A percentile compares a stretch with the other conserved stretches of the same genome.
These are phyloP conservation scores for Testicularia cyperi DNA, from an alignment of 1,284 basidiomycete species.

Conservation along the genomic window DNA sequence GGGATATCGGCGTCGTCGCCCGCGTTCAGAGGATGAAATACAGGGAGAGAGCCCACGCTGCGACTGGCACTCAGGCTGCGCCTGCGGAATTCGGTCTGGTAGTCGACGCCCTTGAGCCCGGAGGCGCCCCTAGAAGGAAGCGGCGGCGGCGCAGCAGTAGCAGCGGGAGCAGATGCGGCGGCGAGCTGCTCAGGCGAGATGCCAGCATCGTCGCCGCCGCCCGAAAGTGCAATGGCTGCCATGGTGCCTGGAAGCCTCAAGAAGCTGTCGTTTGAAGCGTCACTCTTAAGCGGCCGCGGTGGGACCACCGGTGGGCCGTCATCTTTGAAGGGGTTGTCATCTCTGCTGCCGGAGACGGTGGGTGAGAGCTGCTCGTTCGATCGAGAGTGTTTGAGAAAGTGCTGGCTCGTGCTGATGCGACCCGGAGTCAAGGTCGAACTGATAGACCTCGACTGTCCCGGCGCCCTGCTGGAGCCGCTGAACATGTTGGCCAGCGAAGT, in stretches of 20 bases:
- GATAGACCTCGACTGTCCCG: conserved; percentile 1
- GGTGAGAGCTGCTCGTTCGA: conserved; percentile 36
- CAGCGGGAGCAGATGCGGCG: too few relatives aligned
- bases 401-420: conserved; percentile 13
- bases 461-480: conserved; percentile 4
- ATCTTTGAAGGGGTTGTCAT: conserved; percentile 15
- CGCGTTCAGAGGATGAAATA: conserved; percentile 2
- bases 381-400: conserved; percentile 34
- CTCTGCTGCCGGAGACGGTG: neutral
- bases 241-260: conserved; percentile 8
- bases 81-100: neutral
- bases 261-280: conserved; percentile 19
- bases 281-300: conserved; percentile 23
- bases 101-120: too few relatives aligned
- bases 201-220: too few relatives aligned
- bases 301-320: conserved; percentile 12
- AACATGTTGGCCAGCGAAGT: conserved; percentile 25
- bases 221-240: conserved; percentile 12
- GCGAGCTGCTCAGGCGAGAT: too few relatives aligned
- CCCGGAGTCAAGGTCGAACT: conserved; percentile 2
- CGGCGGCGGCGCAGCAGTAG: too few relatives aligned
- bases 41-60: conserved; percentile 19
- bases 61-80: conserved; percentile 21
- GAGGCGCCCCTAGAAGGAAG: too few relatives aligned
- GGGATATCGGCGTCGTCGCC: conserved; percentile 2